Evolutionary conservation across 345 rosid species (phyloP).

Genomic region (Eutrema yunnanense): DNA sequence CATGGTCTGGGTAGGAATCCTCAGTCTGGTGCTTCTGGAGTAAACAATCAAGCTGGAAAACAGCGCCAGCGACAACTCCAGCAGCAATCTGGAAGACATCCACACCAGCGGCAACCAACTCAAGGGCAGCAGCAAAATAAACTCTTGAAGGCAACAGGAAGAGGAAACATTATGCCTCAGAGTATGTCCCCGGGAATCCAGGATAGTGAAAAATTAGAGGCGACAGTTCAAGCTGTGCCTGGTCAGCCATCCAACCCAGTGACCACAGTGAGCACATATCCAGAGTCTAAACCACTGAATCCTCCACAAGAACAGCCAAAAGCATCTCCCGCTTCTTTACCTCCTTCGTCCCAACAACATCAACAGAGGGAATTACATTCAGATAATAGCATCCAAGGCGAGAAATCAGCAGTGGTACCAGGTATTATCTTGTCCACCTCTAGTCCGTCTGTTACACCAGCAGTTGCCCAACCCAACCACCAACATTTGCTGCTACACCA

Average conservation of each 20-base stretch:
- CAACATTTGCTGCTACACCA: conserved; percentile 39
- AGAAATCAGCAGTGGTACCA: conserved; percentile 37
- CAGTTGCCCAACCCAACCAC: conserved; percentile 26
- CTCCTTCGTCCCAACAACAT: conserved; percentile 40
- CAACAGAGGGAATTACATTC: conserved; percentile 59
- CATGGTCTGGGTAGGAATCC: conserved; percentile 49
- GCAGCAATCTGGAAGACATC: conserved; percentile 80
- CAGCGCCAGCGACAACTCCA: conserved; percentile 53
- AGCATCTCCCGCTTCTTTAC: conserved; percentile 37
- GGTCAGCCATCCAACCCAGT: conserved; percentile 55
- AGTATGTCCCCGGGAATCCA: conserved; percentile 39
- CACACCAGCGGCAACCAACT: conserved; percentile 61
- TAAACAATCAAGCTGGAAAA: conserved; percentile 65
- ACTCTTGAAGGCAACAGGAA: conserved; percentile 60
- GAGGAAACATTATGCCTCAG: conserved; percentile 73
- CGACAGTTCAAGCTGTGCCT: conserved; percentile 44
- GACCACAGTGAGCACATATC: conserved; percentile 38
- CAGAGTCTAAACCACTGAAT: conserved; percentile 48
- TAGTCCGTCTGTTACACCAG: conserved; percentile 44
- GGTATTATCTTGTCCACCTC: conserved; percentile 37
- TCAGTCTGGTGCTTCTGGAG: conserved; percentile 39
- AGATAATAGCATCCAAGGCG: conserved; percentile 52
- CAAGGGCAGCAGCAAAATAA: conserved; percentile 66
- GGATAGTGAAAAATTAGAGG: conserved; percentile 54
- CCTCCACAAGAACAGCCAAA: conserved; percentile 49